Evolutionary conservation across 192 early-diverging fungal genomes (phyloP), one percentile per base, ranked within the genome.

Genomic region (Coemansia sp.): DNA sequence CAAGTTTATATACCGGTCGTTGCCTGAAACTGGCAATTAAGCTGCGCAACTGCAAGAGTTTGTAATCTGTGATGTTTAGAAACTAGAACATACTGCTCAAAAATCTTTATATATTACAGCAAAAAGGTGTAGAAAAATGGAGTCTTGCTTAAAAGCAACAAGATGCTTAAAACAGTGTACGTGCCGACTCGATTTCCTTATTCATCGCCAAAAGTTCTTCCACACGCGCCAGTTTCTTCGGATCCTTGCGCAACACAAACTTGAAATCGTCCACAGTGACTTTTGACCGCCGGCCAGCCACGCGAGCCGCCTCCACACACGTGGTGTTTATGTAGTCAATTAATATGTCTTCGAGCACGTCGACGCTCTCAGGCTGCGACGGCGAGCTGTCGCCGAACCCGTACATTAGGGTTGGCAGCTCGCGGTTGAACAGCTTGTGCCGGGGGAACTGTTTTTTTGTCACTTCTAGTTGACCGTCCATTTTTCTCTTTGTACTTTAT

Each of bases 121-220:
- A 29, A 29, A 29, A 29, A 29, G 27, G 27, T 29, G 6, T 6
- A 5, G 6, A 29, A 29, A 29, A 29, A 41, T 38, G 10, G 7
- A 38, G 39, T 45, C 14, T 49, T 1, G 48, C 4, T 8, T 3
- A 49, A 49, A 19, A 49, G 16, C 19, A 19, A 7, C 7, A 19
- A 21, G 21, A 7, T 49, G 4, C 19, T 17, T 16, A 64, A 38
- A 80, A 74, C 26, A 82, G 63, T 2, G 65, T 22, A 1, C 79
- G 73, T 6, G 74, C 79, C 3, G 39, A 62, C 47, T 72, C 74
- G 26, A 82, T 82, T 39, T 82, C 79, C 67, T 82, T 82, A 52
- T 82, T 75, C 63, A 75, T 75, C 17, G 74, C 72, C 17, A 82
- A 58, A 21, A 82, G 74, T 61, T 82, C 79, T 23, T 75, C 79